Percentiles rank a stretch among this genome's conserved stretches.
These are phyloP conservation scores for Geotrichum macrosporum DNA, from an alignment of 1,139 yeast species.

Conservation along the genomic window DNA sequence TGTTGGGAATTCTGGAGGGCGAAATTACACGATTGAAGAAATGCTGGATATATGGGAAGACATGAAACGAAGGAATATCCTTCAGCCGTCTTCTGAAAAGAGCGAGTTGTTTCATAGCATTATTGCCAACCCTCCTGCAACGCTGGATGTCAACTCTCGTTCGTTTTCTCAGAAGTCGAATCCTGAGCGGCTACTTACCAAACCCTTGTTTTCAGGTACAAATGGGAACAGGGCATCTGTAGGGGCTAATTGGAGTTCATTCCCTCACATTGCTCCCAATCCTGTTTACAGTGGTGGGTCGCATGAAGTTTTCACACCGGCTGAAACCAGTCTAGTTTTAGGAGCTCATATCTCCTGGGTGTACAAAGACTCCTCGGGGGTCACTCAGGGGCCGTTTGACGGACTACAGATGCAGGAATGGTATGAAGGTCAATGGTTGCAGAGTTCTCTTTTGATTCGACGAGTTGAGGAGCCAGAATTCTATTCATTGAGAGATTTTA, in stretches of 20 bases:
- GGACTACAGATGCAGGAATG: conserved; percentile 76
- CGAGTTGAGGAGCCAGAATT: conserved; percentile 42
- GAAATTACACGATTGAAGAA: conserved; percentile 48
- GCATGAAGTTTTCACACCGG: conserved; percentile 8
- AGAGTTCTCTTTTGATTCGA: conserved; percentile 52
- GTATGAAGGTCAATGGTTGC: conserved; percentile 61
- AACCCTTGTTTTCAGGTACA: conserved; percentile 16
- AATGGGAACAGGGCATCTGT: not conserved
- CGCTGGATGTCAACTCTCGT: conserved; percentile 8
- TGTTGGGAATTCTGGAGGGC: conserved; percentile 27
- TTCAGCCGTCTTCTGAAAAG: conserved; percentile 33
- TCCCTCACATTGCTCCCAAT: not conserved
- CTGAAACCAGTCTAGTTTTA: conserved; percentile 25
- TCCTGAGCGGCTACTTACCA: conserved; percentile 19
- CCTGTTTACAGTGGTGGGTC: too few relatives aligned
- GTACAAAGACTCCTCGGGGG: conserved; percentile 65
- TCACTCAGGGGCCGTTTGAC: conserved; percentile 75
- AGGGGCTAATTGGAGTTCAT: not conserved
- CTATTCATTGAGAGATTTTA: conserved; percentile 34
- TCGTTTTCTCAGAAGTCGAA: conserved; percentile 4
- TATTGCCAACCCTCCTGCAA: conserved; percentile 25
- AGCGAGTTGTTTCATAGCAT: conserved; percentile 26
- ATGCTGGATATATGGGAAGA: conserved; percentile 52
- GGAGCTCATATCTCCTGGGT: conserved; percentile 58
- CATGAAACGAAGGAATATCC: conserved; percentile 39